These are phyloP conservation scores for Stephania japonica DNA, from an alignment of 164 flowering plant species.

Conservation along the genomic window DNA sequence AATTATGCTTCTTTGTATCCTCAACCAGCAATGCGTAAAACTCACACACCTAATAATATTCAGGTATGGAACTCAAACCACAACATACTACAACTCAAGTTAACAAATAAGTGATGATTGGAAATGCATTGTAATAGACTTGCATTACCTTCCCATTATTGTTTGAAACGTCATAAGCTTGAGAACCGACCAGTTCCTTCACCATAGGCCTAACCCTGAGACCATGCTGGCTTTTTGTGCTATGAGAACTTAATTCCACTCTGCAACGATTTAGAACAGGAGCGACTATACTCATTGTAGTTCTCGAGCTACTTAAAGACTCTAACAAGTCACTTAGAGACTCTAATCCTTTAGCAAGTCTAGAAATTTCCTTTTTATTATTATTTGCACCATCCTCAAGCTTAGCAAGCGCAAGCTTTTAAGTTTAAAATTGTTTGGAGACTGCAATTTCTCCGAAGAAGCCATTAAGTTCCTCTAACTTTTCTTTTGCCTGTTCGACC, in stretches of 20 bases:
- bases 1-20: too few species aligned
- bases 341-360: slow-evolving; percentile 44
- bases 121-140: neutral
- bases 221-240: slow-evolving; percentile 14
- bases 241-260: slow-evolving; percentile 12
- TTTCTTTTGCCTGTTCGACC: slow-evolving; percentile 46
- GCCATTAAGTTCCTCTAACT: slow-evolving; percentile 39
- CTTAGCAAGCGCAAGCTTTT: slow-evolving; percentile 33
- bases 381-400: slow-evolving; percentile 34
- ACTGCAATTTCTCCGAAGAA: slow-evolving; percentile 45
- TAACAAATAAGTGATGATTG: neutral
- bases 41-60: neutral
- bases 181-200: slow-evolving; percentile 28
- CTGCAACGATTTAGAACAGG: slow-evolving; percentile 40
- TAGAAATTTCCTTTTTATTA: slow-evolving; percentile 39
- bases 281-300: slow-evolving; percentile 21
- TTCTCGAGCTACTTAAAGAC: slow-evolving; percentile 33
- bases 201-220: slow-evolving; percentile 9
- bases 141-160: slow-evolving; percentile 14
- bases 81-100: neutral
- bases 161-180: slow-evolving; percentile 8
- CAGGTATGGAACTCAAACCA: neutral
- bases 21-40: neutral
- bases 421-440: slow-evolving; percentile 34
- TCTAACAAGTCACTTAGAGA: too few species aligned